Percentiles rank a stretch among this genome's conserved stretches.
These are phyloP conservation scores for Diversispora epigaea DNA, from an alignment of 192 early-diverging fungal species.

Conservation along the genomic window DNA sequence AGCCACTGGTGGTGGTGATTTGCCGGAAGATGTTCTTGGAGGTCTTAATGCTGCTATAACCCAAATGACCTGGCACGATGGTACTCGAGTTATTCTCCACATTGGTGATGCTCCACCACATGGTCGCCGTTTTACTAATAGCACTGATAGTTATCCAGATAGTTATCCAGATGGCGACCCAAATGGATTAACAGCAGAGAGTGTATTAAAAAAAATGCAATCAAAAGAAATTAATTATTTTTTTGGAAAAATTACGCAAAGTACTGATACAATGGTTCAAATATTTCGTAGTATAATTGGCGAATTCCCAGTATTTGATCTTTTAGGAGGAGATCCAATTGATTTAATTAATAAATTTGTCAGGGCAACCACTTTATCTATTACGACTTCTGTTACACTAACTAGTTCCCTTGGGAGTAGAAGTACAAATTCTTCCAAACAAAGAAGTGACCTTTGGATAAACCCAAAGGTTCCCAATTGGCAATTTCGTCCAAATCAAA, in stretches of 20 bases:
- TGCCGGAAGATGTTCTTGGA: slow-evolving; percentile 11
- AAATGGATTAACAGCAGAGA: slow-evolving; percentile 28
- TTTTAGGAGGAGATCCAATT: slow-evolving; percentile 18
- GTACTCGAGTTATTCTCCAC: slow-evolving; percentile 29
- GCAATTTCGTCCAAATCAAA: not conserved
- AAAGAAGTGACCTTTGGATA: too few relatives aligned
- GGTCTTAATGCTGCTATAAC: slow-evolving; percentile 30
- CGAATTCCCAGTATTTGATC: slow-evolving; percentile 26
- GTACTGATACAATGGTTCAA: slow-evolving; percentile 24
- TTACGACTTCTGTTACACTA: slow-evolving; percentile 11
- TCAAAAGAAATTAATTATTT: slow-evolving; percentile 21
- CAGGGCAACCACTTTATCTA: slow-evolving; percentile 1
- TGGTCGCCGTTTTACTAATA: slow-evolving; percentile 15
- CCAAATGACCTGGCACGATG: slow-evolving; percentile 6
- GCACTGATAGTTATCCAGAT: too few relatives aligned
- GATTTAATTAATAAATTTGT: slow-evolving; percentile 21
- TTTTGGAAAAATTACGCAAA: slow-evolving; percentile 28
- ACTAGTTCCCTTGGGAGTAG: slow-evolving; percentile 17
- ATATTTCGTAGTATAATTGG: slow-evolving; percentile 33
- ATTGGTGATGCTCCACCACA: slow-evolving; percentile 33
- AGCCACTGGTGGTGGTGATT: slow-evolving; percentile 8
- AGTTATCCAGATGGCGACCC: slow-evolving; percentile 32
- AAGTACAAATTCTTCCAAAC: too few relatives aligned
- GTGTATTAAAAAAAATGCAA: slow-evolving; percentile 18
- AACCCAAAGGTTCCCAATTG: slow-evolving; percentile 15